A percentile compares a stretch with the other conserved stretches of the same genome.
Conservation (phyloP, 306 rosid genomes). For the Fragaria iinumae region DNA sequence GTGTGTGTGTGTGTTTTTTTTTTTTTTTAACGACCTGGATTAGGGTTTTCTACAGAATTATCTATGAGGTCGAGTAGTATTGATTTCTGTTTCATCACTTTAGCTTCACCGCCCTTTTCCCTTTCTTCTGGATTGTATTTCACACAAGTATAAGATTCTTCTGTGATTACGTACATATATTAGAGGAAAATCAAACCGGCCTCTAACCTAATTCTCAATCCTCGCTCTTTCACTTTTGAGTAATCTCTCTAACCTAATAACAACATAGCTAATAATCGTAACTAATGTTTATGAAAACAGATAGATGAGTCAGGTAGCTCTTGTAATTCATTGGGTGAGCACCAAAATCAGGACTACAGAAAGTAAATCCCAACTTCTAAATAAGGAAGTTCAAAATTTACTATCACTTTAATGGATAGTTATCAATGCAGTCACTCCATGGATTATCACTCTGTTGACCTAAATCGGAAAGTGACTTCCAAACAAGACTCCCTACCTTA, state of each 20-base stretch:
- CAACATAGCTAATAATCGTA: neutral
- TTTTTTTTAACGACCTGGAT: too few relatives aligned
- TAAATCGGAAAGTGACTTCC: constrained; percentile 20
- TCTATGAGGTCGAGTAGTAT: neutral
- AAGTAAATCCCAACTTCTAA: neutral
- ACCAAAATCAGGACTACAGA: neutral
- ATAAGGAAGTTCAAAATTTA: neutral
- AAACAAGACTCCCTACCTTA: constrained; percentile 29
- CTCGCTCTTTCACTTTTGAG: too few relatives aligned
- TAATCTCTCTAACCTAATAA: neutral
- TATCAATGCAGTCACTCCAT: constrained; percentile 21
- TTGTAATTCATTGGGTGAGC: neutral
- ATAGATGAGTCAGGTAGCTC: neutral
- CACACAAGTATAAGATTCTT: neutral
- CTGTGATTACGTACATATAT: neutral
- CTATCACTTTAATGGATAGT: constrained; percentile 14
- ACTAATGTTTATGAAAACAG: neutral
- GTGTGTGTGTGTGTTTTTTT: too few relatives aligned
- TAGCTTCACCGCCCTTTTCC: neutral
- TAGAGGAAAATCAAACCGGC: neutral
- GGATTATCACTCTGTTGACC: constrained; percentile 6
- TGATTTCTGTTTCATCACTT: neutral
- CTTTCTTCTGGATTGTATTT: neutral
- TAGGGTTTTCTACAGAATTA: neutral
- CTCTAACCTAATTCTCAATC: neutral